Evolutionary conservation across 352 stramenopile species (phyloP).

Genomic region (Globisporangium middletonii): DNA sequence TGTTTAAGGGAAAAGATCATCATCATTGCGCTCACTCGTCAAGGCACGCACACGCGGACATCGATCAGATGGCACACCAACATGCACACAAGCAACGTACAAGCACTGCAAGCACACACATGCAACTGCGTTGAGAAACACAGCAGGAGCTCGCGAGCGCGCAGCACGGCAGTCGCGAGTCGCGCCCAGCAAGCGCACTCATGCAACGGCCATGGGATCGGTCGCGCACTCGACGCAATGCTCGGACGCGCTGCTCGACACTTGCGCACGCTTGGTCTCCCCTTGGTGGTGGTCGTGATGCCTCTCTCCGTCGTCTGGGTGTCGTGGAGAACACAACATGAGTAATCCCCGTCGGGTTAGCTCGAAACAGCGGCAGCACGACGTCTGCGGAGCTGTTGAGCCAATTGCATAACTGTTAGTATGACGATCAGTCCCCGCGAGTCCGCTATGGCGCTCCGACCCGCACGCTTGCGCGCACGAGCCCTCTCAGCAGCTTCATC

Average conservation of each 20-base stretch:
- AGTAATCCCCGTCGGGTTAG: constrained; percentile 91
- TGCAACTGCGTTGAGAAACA: constrained; percentile 10
- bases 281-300: not conserved
- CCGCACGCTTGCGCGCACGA: constrained; percentile 4
- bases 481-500: constrained; percentile 63
- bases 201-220: too few species aligned
- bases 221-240: not conserved
- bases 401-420: constrained; percentile 92
- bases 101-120: not conserved
- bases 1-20: constrained; percentile 20
- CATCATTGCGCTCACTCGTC: constrained; percentile 1
- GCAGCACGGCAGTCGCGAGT: too few species aligned
- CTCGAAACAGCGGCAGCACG: constrained; percentile 63
- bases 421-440: constrained; percentile 84
- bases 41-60: not conserved
- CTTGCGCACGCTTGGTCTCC: not conserved
- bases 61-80: not conserved
- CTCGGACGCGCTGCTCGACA: not conserved
- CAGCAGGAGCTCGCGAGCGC: not conserved
- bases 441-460: constrained; percentile 35
- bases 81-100: not conserved
- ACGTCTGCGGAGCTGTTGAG: constrained; percentile 61
- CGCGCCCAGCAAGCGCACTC: too few species aligned
- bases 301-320: constrained; percentile 33
- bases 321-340: constrained; percentile 91